Percentiles rank a stretch among this genome's conserved stretches.
Conservation (phyloP, 1,284 basidiomycete species). For the Volvariella volvacea region DNA sequence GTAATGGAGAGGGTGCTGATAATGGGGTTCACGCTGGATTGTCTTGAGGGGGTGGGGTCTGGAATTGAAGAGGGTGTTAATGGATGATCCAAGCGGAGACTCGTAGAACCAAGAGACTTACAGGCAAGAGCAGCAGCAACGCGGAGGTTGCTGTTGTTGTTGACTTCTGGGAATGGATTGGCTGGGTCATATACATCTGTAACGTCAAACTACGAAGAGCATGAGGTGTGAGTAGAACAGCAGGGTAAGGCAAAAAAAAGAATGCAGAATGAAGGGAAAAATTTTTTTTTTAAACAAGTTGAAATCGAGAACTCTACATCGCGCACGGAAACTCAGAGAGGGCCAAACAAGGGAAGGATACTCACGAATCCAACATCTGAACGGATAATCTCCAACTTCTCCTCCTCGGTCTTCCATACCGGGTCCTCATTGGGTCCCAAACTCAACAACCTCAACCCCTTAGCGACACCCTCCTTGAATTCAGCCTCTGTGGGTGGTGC, state of each 20-base stretch:
- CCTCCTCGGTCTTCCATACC: conserved; percentile 18
- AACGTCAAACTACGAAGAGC: conserved; percentile 13
- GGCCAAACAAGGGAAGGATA: conserved; percentile 1
- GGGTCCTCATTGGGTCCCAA: conserved; percentile 10
- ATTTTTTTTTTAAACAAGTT: too few relatives aligned
- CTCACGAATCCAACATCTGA: conserved; percentile 13
- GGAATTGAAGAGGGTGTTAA: neutral
- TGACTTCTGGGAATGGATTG: too few relatives aligned
- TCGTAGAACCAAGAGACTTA: conserved; percentile 2
- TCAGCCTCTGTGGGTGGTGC: neutral
- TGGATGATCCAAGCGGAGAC: neutral
- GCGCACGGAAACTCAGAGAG: too few relatives aligned
- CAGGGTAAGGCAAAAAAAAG: neutral
- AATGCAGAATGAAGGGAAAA: neutral
- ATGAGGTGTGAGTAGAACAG: too few relatives aligned
- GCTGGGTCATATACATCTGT: conserved; percentile 14
- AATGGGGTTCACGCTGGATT: conserved; percentile 12
- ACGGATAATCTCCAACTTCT: conserved; percentile 14
- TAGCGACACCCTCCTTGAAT: neutral
- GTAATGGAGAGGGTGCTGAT: conserved; percentile 12
- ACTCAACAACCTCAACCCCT: conserved; percentile 1
- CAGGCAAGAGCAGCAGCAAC: conserved; percentile 9
- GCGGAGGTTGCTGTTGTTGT: neutral
- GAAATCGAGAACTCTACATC: too few relatives aligned
- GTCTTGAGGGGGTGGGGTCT: conserved; percentile 15